Evolutionary conservation across 768 basidiomycete species (phyloP).

Genomic region (Agrocybe praecox): DNA sequence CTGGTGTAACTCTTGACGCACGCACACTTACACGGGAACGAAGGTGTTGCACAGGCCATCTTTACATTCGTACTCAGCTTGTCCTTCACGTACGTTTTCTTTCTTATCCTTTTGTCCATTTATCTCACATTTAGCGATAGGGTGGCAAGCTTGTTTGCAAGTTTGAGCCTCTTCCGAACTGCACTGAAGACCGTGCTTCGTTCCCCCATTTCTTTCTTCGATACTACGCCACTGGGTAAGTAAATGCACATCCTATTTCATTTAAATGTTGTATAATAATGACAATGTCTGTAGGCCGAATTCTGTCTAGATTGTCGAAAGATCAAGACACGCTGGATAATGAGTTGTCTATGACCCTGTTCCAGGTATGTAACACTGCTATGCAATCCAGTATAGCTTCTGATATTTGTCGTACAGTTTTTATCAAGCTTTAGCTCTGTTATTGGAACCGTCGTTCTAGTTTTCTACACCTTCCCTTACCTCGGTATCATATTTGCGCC

Average conservation of each 20-base stretch:
- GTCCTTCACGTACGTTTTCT: slow-evolving; percentile 46
- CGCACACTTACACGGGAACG: not conserved
- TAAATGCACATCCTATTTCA: not conserved
- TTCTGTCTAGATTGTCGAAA: slow-evolving; percentile 62
- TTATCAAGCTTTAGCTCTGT: slow-evolving; percentile 34
- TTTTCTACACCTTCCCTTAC: slow-evolving; percentile 70
- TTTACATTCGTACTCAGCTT: slow-evolving; percentile 53
- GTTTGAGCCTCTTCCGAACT: slow-evolving; percentile 53
- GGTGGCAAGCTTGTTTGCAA: slow-evolving; percentile 39
- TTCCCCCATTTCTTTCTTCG: slow-evolving; percentile 70
- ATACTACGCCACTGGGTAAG: slow-evolving; percentile 68
- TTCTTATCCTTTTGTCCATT: not conserved
- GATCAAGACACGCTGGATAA: slow-evolving; percentile 65
- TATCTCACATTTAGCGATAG: slow-evolving; percentile 19
- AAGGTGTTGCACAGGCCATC: slow-evolving; percentile 53
- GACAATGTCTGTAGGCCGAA: slow-evolving; percentile 41
- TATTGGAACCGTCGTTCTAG: slow-evolving; percentile 56
- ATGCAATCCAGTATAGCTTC: not conserved
- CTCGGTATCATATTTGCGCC: slow-evolving; percentile 68
- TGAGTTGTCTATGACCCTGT: slow-evolving; percentile 46
- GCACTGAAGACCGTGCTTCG: slow-evolving; percentile 59
- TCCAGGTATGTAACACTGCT: slow-evolving; percentile 35
- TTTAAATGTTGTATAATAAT: not conserved
- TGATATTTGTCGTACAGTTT: slow-evolving; percentile 7
- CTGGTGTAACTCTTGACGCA: slow-evolving; percentile 15